A percentile compares a stretch with the other conserved stretches of the same genome.
phyloP scores from a whole-genome alignment of 1,139 yeast genomes.

The Arxiozyma telluris region DNA sequence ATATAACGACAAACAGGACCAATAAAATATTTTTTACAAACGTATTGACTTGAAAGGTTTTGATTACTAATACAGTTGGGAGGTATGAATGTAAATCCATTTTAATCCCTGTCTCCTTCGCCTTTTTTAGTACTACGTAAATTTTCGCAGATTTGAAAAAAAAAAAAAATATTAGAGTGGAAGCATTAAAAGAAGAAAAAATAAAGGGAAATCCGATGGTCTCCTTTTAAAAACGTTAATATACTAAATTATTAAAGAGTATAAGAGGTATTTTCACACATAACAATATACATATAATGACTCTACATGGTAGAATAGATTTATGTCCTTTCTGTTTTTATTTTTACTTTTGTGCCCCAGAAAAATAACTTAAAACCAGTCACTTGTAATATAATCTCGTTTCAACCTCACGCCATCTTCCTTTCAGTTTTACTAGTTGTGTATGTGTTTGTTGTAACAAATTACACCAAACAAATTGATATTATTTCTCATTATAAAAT shows the following conservation, averaged over 20 bases:
- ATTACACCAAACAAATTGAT: background rate
- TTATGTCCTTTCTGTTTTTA: background rate
- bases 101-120: background rate
- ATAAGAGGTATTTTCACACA: background rate
- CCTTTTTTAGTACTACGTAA: background rate
- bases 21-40: no score
- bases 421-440: no score
- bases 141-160: no score
- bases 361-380: background rate
- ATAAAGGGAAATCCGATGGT: background rate
- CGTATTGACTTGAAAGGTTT: background rate
- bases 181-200: background rate
- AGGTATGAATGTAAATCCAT: background rate
- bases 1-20: no score
- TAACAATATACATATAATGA: background rate
- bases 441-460: background rate
- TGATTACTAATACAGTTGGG: background rate
- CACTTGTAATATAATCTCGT: background rate
- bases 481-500: no score
- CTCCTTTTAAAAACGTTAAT: background rate
- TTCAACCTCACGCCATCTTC: background rate
- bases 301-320: background rate
- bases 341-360: no score
- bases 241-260: no score
- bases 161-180: background rate